Evolutionary conservation across 1,284 basidiomycete species (phyloP), one percentile per base, ranked within the genome.

Genomic region (Malassezia yamatoensis): DNA sequence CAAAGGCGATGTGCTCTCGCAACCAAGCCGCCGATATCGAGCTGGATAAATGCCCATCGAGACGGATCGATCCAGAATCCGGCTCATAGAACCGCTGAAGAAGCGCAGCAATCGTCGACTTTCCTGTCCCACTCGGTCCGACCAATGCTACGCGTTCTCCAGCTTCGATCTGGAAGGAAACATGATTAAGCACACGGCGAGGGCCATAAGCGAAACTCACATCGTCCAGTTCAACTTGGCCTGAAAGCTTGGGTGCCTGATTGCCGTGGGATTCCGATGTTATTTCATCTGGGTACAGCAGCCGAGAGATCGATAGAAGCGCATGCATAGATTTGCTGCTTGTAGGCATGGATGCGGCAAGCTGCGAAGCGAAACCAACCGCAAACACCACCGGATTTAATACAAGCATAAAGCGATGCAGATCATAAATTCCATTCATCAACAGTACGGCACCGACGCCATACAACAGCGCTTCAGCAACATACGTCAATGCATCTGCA

Each of bases 321-420:
- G 90, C 90, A 36, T 65, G 58, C 29, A 67, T 49, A 12, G 60
- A 51, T 57, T 70, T 72, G 34, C 59, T 56, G 3, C 69, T 51
- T 6, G 60, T 62, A 0, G 72, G 71, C 24, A 75, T 45, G 77
- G 90, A 91, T 29, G 83, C 81, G 81, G 96, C 84, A 63, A 90
- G 81, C 73, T 90, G 87, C 21, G 85, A 83, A 1, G 88, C 88
- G 62, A 94, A 93, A 2, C 88, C 88, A 58, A 96, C 84, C 0
- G 87, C 85, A 78, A 96, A 96, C 37, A 96, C 83, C 54, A 96
- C 85, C 55, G 96, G 80, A 60, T 91, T 86, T 72, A 94, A 83
- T 21, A 88, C 86, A 76, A 90, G 82, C 43, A 94, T 81, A 85
- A 96, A 88, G 61, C 85, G 82, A 60, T 85, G 79, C 74, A 93